A percentile compares a stretch with the other conserved stretches of the same genome.
Evolutionary conservation across 2,329 filamentous ascomycete species (phyloP).

Genomic region (Ophiostoma sp.): DNA sequence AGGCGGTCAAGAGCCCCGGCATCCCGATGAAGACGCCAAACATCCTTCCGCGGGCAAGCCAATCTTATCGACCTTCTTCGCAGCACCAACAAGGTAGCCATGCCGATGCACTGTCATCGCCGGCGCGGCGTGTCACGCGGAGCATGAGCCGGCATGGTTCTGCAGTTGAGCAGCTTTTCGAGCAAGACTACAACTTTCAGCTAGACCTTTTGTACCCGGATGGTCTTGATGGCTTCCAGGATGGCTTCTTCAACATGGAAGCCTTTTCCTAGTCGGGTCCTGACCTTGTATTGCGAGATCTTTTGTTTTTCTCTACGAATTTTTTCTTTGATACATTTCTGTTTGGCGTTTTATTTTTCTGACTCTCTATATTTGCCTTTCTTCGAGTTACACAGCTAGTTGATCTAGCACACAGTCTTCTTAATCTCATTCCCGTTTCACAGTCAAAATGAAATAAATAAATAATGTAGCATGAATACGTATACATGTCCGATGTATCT

Average conservation of each 20-base stretch:
- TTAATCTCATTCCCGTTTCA: background rate
- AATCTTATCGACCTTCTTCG: background rate
- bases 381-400: background rate
- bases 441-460: background rate
- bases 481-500: background rate
- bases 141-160: constrained; percentile 22
- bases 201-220: background rate
- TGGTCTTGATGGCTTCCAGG: background rate
- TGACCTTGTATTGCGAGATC: background rate
- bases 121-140: constrained; percentile 20
- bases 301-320: background rate
- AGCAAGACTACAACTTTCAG: background rate
- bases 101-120: background rate
- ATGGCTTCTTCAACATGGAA: background rate
- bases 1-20: constrained; percentile 5
- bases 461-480: background rate
- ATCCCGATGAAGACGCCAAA: background rate
- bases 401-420: background rate
- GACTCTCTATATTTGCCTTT: background rate
- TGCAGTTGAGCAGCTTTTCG: background rate
- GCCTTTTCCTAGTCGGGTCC: background rate
- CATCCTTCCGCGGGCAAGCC: background rate
- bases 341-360: background rate
- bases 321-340: background rate
- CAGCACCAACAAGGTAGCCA: background rate